Base-by-base conservation (phyloP, 192 early-diverging fungal species). In the Coemansia sp. region DNA sequence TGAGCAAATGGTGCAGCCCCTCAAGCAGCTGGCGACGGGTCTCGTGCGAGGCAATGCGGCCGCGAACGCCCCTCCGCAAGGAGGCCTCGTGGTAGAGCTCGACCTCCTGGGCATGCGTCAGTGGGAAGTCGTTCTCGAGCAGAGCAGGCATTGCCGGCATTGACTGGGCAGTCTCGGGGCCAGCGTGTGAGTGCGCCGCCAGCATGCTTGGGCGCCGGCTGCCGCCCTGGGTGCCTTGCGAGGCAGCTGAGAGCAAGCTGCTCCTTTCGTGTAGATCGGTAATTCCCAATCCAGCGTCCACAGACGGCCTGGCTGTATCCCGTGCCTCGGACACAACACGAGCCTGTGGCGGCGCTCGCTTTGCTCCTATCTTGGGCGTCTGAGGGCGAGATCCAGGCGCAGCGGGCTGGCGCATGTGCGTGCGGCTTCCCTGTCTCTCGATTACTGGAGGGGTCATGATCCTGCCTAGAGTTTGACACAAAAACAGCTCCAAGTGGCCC, bases 11-110 rank as follows among this genome's bases (percentile, higher is more conserved):
- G 32, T 81, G 78, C 58, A 81, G 53, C 27, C 88, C 87, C 63
- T 98, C 96, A 4, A 97, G 56, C 33, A 95, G 63, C 43, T 95
- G 69, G 44, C 95, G 92, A 10, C 95, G 87, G 1, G 89, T 89
- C 74, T 98, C 94, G 8, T 85, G 87, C 4, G 84, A 84, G 8
- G 91, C 76, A 19, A 70, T 27, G 0, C 61, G 59, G n/a, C 73
- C 73, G 17, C 78, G 78, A 54, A 76, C 67, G 5, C 78, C 78
- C 22, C 50, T 56, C 24, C 69, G 56, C 46, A 81, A 46, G 15
- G 64, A 72, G 4, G 72, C 68, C 1, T 58, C 60, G 37, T 63
- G 38, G 48, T 80, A 80, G 19, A 80, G 72, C 42, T 66, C 62
- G 1, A 74, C 61, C 37, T 80, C 71, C 46, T 80, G 59, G 7